These are phyloP conservation scores for Apiospora marii DNA, from an alignment of 2,329 filamentous ascomycete genomes.

Conservation along the genomic window DNA sequence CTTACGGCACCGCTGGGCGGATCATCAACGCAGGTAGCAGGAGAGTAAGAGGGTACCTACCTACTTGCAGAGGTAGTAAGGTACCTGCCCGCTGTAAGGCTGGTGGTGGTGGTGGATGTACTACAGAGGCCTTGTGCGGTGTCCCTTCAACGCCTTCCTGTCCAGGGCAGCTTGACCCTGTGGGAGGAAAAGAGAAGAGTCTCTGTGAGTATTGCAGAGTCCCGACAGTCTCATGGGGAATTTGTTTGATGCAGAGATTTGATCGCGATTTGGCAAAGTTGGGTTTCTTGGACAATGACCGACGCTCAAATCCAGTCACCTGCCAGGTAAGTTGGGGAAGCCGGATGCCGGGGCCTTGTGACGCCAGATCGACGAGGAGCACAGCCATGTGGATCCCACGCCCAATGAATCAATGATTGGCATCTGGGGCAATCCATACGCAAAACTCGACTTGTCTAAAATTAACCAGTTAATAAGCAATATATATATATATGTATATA, in stretches of 20 bases:
- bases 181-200: neutral
- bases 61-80: neutral
- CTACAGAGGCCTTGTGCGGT: neutral
- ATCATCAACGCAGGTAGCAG: conserved; percentile 2
- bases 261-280: neutral
- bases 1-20: conserved; percentile 15
- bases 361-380: conserved; percentile 18
- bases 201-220: neutral
- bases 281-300: neutral
- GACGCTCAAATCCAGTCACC: conserved; percentile 9
- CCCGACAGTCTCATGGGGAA: neutral
- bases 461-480: too few relatives aligned
- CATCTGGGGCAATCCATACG: neutral
- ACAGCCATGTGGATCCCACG: neutral
- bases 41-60: neutral
- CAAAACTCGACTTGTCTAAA: too few relatives aligned
- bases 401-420: neutral
- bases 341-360: conserved; percentile 15
- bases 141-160: neutral
- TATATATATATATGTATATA: too few relatives aligned
- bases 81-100: too few relatives aligned
- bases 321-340: conserved; percentile 13
- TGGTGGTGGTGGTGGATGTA: neutral
- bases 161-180: neutral
- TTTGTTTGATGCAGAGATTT: neutral